Conservation (phyloP, 2,329 filamentous ascomycete genomes). For the Trichoderma oligosporum region DNA sequence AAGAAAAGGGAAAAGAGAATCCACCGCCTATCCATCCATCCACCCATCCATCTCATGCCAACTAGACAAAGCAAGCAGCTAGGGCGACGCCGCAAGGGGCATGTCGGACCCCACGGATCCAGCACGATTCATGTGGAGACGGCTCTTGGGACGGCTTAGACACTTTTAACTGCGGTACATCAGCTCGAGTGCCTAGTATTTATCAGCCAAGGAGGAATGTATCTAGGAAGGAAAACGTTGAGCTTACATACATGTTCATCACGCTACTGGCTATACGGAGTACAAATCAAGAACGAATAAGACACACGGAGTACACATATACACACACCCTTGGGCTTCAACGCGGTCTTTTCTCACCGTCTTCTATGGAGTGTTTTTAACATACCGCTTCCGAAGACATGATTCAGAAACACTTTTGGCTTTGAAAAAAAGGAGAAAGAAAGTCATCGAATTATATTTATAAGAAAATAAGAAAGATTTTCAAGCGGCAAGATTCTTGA, state of each 20-base stretch:
- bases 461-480: not conserved
- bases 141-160: not conserved
- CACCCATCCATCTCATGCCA: conserved; percentile 2
- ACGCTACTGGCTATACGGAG: not conserved
- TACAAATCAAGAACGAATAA: not conserved
- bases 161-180: not conserved
- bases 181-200: conserved; percentile 1
- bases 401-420: not conserved
- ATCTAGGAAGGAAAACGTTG: not conserved
- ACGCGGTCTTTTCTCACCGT: not conserved
- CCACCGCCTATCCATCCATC: too few relatives aligned
- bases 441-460: too few relatives aligned
- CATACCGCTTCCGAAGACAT: not conserved
- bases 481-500: not conserved
- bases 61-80: conserved; percentile 11
- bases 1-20: too few relatives aligned
- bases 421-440: not conserved
- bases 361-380: not conserved
- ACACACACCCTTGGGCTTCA: not conserved
- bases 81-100: not conserved
- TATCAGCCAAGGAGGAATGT: conserved; percentile 11
- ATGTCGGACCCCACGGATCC: conserved; percentile 14
- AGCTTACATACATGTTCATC: not conserved
- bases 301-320: not conserved
- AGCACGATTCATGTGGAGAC: conserved; percentile 6